phyloP scores from a whole-genome alignment of 1,284 basidiomycete genomes.

The Cystobasidium sp. region DNA sequence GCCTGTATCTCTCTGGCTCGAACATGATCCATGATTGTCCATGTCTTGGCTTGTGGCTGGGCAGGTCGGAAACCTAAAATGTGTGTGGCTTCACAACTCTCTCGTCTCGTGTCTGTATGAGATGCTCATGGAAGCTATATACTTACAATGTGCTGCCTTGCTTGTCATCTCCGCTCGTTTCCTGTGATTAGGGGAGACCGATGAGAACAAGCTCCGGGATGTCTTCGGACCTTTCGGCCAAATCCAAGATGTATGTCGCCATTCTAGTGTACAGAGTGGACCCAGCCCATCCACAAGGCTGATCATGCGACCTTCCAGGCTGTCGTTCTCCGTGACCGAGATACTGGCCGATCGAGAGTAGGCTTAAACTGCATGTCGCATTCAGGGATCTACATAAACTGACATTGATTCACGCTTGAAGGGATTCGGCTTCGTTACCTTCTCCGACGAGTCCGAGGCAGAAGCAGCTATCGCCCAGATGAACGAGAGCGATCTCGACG shows the following conservation, averaged over 20 bases:
- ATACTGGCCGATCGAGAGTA: slow-evolving; percentile 42
- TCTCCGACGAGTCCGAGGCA: slow-evolving; percentile 84
- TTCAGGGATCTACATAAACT: not conserved
- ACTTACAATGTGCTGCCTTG: not conserved
- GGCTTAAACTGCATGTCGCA: not conserved
- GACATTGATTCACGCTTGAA: not conserved
- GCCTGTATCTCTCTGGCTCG: not conserved
- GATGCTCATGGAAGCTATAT: too few relatives aligned
- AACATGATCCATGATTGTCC: not conserved
- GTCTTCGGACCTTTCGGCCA: slow-evolving; percentile 38
- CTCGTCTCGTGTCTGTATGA: not conserved
- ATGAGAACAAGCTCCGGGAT: slow-evolving; percentile 36
- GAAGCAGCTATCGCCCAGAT: slow-evolving; percentile 83
- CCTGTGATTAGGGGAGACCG: slow-evolving; percentile 32
- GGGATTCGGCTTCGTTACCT: slow-evolving; percentile 97
- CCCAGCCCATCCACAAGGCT: not conserved
- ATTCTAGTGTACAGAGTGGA: too few relatives aligned
- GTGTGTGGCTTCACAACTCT: slow-evolving; percentile 27
- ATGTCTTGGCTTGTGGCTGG: not conserved
- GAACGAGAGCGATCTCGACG: slow-evolving; percentile 80
- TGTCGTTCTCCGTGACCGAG: slow-evolving; percentile 44
- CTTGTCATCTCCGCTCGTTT: not conserved
- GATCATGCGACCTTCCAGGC: slow-evolving; percentile 8
- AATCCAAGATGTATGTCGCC: slow-evolving; percentile 37
- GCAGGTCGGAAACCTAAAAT: slow-evolving; percentile 43